Evolutionary conservation across 2,329 filamentous ascomycete genomes (phyloP).

Genomic region (Colletotrichum agaves): DNA sequence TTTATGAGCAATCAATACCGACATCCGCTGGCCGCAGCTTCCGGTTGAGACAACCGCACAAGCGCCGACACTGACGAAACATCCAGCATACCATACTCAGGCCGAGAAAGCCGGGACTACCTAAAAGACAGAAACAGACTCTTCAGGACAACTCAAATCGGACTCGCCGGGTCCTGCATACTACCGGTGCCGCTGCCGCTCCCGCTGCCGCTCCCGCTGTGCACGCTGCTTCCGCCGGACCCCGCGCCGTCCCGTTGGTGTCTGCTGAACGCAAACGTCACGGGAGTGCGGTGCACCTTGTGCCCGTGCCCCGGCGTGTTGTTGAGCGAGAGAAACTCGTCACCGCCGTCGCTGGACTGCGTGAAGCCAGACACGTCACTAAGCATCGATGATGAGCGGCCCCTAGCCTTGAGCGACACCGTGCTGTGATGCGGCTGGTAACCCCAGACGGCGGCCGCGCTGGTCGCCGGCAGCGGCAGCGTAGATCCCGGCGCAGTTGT

Average conservation of each 20-base stretch:
- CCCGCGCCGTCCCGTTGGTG: conserved; percentile 33
- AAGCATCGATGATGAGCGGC: conserved; percentile 74
- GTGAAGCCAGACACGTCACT: conserved; percentile 75
- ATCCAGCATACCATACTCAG: conserved; percentile 23
- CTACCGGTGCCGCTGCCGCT: conserved; percentile 60
- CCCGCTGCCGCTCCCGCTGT: conserved; percentile 59
- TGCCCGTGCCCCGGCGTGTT: conserved; percentile 39
- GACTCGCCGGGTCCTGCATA: conserved; percentile 63
- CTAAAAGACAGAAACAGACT: conserved; percentile 23
- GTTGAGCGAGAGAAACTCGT: conserved; percentile 44
- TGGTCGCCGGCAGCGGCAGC: conserved; percentile 44
- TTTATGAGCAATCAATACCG: conserved; percentile 22
- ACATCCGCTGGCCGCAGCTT: not conserved
- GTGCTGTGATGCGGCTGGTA: conserved; percentile 42
- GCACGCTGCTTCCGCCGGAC: conserved; percentile 38
- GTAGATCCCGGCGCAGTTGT: conserved; percentile 45
- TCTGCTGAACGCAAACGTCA: conserved; percentile 36
- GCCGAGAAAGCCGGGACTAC: conserved; percentile 21
- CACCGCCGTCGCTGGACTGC: conserved; percentile 67
- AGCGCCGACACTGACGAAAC: not conserved
- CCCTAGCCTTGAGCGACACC: conserved; percentile 57
- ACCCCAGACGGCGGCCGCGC: conserved; percentile 39
- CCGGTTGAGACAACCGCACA: not conserved
- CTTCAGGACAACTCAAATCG: conserved; percentile 42
- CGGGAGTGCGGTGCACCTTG: conserved; percentile 38